Evolutionary conservation across 2,329 filamentous ascomycete genomes (phyloP), one percentile per base, ranked within the genome.

Genomic region (Verticillium albo-atrum): DNA sequence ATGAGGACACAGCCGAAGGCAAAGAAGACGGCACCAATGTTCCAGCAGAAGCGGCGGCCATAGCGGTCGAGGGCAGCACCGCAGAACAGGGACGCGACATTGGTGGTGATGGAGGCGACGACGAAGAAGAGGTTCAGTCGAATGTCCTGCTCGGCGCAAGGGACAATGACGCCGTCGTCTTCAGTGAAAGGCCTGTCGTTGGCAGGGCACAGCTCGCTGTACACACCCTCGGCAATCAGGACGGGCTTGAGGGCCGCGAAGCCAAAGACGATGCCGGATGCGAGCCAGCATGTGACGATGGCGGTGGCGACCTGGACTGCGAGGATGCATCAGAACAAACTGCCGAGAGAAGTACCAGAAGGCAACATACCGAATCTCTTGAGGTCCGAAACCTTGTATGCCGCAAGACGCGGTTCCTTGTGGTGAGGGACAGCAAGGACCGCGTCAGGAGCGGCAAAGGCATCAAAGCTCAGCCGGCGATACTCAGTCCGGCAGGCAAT

Each of bases 201-300:
- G 12, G 32, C 54, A 12, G 54, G 32, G 14, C 55, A 57, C 23
- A 57, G 55, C n/a, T 57, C 55, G 52, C 79, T 79, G 71, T 92
- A 94, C 7, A 90, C 88, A 2, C 87, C 87, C 70, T 92, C 88
- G 17, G 79, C 74, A 60, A 93, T 88, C 34, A 96, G 79, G 10
- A 95, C 83, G 0, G 91, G 91, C 71, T 95, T 96, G 65, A 96
- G 80, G n/a, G 91, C 91, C 17, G 91, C 91, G 72, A 91, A 96
- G 32, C 91, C 91, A 74, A 95, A 95, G 20, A 95, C 86, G 42
- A 92, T 79, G 1, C 91, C 93, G 4, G 92, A 47, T 25, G 90
- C 86, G 61, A 96, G 81, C 35, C 93, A 82, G 72, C 90, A 94
- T 70, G 89, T 90, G 12, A 90, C 66, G 1, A 91, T 85, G 6